These are phyloP conservation scores for Pisolithus orientalis DNA, from an alignment of 768 basidiomycete genomes.

Conservation along the genomic window DNA sequence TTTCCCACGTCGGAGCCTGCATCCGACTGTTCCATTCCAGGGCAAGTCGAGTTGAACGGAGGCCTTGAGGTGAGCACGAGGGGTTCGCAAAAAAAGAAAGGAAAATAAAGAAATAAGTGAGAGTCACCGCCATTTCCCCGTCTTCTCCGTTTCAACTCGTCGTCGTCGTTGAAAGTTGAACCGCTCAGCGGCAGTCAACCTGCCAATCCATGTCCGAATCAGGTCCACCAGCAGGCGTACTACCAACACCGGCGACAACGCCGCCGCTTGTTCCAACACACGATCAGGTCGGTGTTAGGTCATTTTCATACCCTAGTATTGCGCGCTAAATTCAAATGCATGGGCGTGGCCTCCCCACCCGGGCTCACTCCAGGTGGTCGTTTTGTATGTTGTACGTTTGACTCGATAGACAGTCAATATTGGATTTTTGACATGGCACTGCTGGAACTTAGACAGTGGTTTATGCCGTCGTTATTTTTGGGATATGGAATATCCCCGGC, in stretches of 20 bases:
- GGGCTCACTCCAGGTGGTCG: conserved; percentile 47
- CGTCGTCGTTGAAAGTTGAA: not conserved
- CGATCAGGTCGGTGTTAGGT: conserved; percentile 67
- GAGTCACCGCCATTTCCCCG: not conserved
- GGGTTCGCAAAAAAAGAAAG: not conserved
- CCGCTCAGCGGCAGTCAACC: conserved; percentile 20
- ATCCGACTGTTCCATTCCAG: too few relatives aligned
- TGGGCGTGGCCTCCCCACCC: conserved; percentile 14
- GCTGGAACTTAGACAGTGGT: conserved; percentile 57
- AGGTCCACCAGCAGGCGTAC: conserved; percentile 30
- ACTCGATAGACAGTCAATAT: conserved; percentile 5
- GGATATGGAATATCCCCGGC: conserved; percentile 82
- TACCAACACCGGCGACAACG: conserved; percentile 23
- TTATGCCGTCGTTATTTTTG: conserved; percentile 81
- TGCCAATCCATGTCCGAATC: conserved; percentile 27
- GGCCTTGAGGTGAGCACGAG: conserved; percentile 30
- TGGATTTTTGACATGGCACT: not conserved
- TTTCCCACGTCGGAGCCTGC: conserved; percentile 5
- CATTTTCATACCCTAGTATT: conserved; percentile 20
- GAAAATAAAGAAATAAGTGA: too few relatives aligned
- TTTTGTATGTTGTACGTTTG: conserved; percentile 65
- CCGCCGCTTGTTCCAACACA: conserved; percentile 55
- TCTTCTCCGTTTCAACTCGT: conserved; percentile 1
- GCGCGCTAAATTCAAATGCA: conserved; percentile 1
- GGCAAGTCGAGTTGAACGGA: not conserved